These are phyloP conservation scores for Echria macrotheca DNA, from an alignment of 495 filamentous ascomycete genomes.

Conservation along the genomic window DNA sequence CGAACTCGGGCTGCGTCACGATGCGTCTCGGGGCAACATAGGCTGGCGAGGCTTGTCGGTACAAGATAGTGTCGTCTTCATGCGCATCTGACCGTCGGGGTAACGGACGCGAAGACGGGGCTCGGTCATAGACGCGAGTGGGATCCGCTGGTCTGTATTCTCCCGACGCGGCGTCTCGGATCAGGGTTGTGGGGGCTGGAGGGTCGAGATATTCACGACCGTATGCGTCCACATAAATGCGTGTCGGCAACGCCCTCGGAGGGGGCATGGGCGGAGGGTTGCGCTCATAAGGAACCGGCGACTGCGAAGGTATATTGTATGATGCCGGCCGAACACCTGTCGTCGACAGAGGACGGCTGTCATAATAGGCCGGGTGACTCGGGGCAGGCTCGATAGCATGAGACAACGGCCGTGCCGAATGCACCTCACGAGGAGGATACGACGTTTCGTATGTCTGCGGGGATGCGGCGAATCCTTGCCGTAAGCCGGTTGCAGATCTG, in stretches of 20 bases:
- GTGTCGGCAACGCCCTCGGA: constrained; percentile 49
- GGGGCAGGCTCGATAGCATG: constrained; percentile 42
- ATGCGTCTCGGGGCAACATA: constrained; percentile 43
- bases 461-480: constrained; percentile 39
- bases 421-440: constrained; percentile 39
- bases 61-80: constrained; percentile 43
- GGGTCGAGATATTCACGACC: constrained; percentile 66
- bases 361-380: constrained; percentile 53
- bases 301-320: constrained; percentile 54
- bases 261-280: constrained; percentile 47
- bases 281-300: constrained; percentile 50
- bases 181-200: constrained; percentile 36
- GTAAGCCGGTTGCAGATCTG: constrained; percentile 39
- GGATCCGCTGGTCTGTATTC: constrained; percentile 34
- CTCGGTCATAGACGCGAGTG: constrained; percentile 43
- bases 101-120: constrained; percentile 9
- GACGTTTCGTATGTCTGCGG: constrained; percentile 43
- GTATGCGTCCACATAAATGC: constrained; percentile 65
- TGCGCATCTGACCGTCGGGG: constrained; percentile 44
- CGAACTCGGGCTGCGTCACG: constrained; percentile 50
- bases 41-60: constrained; percentile 35
- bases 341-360: constrained; percentile 32
- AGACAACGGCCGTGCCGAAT: constrained; percentile 52
- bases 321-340: constrained; percentile 41
- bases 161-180: constrained; percentile 41